phyloP scores from a whole-genome alignment of 2,329 filamentous ascomycete species.

The Trichophyton verrucosum region DNA sequence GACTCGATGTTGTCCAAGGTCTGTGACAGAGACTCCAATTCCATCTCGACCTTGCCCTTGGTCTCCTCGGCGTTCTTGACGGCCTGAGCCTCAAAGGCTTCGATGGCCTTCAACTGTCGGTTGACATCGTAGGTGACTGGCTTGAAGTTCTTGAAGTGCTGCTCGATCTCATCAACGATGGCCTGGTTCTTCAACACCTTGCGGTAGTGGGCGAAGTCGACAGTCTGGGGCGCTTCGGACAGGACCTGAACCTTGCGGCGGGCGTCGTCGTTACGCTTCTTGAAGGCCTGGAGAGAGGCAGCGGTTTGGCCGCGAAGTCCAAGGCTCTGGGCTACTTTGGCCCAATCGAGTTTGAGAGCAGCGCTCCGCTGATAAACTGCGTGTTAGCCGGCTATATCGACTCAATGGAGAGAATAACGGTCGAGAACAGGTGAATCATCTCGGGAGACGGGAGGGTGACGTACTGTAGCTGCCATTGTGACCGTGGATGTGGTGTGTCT shows the following conservation, averaged over 20 bases:
- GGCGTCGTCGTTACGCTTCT: constrained; percentile 98
- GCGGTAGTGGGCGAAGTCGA: constrained; percentile 94
- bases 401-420: constrained; percentile 13
- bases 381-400: background rate
- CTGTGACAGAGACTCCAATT: constrained; percentile 86
- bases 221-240: constrained; percentile 66
- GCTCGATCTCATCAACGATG: constrained; percentile 93
- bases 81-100: constrained; percentile 93
- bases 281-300: constrained; percentile 84
- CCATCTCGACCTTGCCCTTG: constrained; percentile 88
- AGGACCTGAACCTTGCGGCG: constrained; percentile 84
- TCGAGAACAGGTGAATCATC: background rate
- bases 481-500: background rate
- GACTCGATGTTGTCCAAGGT: constrained; percentile 96
- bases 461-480: constrained; percentile 5
- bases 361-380: constrained; percentile 63
- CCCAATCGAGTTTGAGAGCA: constrained; percentile 98
- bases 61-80: constrained; percentile 94
- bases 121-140: constrained; percentile 81
- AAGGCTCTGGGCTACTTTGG: constrained; percentile 83
- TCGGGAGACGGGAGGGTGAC: background rate
- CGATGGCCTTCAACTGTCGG: constrained; percentile 95
- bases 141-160: constrained; percentile 84
- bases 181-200: constrained; percentile 87
- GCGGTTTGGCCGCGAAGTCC: constrained; percentile 93